Percentiles rank a stretch among this genome's conserved stretches.
phyloP scores from a whole-genome alignment of 2,329 filamentous ascomycete genomes.

The Exophiala sp. region DNA sequence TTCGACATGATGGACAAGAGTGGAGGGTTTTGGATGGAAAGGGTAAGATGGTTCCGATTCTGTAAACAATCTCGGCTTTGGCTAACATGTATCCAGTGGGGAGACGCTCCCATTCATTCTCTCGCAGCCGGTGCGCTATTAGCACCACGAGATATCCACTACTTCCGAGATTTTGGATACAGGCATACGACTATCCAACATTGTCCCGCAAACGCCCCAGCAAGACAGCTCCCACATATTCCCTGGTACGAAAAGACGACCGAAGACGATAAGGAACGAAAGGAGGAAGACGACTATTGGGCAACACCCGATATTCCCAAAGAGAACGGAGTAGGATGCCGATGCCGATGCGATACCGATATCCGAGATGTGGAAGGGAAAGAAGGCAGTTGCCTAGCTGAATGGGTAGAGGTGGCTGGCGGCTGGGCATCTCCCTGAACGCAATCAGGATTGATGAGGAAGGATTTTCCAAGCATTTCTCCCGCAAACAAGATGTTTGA shows the following conservation, averaged over 20 bases:
- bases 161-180: conserved; percentile 98
- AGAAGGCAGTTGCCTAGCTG: conserved; percentile 86
- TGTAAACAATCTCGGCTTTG: conserved; percentile 1
- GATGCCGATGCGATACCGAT: conserved; percentile 94
- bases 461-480: conserved; percentile 1
- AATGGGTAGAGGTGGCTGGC: conserved; percentile 97
- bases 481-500: conserved; percentile 25
- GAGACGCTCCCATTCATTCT: conserved; percentile 96
- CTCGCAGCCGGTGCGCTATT: conserved; percentile 88
- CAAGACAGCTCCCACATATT: conserved; percentile 73
- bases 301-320: conserved; percentile 79
- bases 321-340: conserved; percentile 94
- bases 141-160: conserved; percentile 80
- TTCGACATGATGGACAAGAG: conserved; percentile 99
- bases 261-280: conserved; percentile 73
- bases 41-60: conserved; percentile 57
- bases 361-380: conserved; percentile 98
- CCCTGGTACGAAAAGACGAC: conserved; percentile 82
- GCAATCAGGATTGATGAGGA: neutral
- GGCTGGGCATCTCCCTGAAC: conserved; percentile 70
- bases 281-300: conserved; percentile 96
- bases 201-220: conserved; percentile 91
- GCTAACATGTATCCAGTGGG: conserved; percentile 66
- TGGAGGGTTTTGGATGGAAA: conserved; percentile 98
- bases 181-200: conserved; percentile 98